Base-by-base conservation (phyloP, 306 rosid genomes). In the Castanea sativa region DNA sequence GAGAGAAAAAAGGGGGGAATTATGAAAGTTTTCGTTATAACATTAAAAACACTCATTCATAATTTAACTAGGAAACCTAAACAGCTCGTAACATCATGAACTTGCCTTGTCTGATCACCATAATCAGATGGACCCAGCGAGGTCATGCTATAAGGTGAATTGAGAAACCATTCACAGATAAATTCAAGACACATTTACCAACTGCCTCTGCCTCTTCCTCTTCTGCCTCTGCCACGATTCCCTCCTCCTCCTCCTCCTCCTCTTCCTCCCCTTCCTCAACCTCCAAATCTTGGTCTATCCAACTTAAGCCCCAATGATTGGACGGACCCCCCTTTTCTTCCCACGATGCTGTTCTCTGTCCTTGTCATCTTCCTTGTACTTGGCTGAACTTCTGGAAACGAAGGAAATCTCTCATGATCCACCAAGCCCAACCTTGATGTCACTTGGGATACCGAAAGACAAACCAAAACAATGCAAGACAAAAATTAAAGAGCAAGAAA, bases 341-440 rank as follows among this genome's bases (percentile, higher is more conserved):
- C 70, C 87, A 64, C 55, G 86, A 6, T 45, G 79, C 14, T 27
- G 43, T 61, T 88, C 88, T 38, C 23, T 57, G n/a, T 84, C 92
- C 0, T 84, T 91, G 6, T 83, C 85, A 0, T 92, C 93, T 76
- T 92, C 98, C 76, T 78, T 79, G 78, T 92, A 92, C 85, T 73
- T 88, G 74, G 93, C 80, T 4, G 86, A 83, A 86, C 86, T 91
- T 86, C 92, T 92, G 0, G 95, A n/a, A n/a, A 81, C 83, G 80
- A 94, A 94, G 3, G 99, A 88, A 75, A 94, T 88, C 79, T 92
- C 93, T 30, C 99, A 86, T 1, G 99, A 91, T 72, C 99, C 99
- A 56, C 97, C 97, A 0, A 90, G 91, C 41, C 99, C 99, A 49
- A 82, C 78, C 85, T 92, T 92, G 71, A 94, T 91, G 78, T 83